These are phyloP conservation scores for Colletotrichum noveboracense DNA, from an alignment of 2,329 filamentous ascomycete genomes.

Conservation along the genomic window DNA sequence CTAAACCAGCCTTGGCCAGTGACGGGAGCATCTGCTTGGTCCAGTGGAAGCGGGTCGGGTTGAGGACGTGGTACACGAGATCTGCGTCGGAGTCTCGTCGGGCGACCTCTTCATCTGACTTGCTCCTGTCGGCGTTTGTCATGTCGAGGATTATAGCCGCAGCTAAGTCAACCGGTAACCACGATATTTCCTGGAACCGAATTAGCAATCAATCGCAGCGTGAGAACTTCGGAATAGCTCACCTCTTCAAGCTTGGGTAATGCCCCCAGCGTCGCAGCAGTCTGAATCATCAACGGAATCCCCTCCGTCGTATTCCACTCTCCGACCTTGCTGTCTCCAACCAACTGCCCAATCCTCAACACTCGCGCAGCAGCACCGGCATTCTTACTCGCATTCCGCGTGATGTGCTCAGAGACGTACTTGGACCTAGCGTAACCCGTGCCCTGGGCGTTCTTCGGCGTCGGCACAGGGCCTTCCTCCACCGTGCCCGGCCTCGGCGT, in stretches of 20 bases:
- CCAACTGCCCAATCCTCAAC: conserved; percentile 48
- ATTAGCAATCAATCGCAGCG: background rate
- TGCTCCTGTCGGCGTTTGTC: conserved; percentile 23
- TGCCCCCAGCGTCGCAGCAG: conserved; percentile 46
- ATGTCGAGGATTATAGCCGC: conserved; percentile 35
- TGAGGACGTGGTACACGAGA: conserved; percentile 56
- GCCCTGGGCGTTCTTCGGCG: conserved; percentile 40
- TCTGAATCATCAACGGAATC: conserved; percentile 52
- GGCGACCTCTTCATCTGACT: background rate
- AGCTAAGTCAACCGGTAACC: conserved; percentile 41
- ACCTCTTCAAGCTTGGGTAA: conserved; percentile 45
- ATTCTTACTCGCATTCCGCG: background rate
- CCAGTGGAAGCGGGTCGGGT: conserved; percentile 53
- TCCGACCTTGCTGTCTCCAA: conserved; percentile 41
- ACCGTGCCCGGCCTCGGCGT: background rate
- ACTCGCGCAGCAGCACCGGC: conserved; percentile 23
- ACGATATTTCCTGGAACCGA: conserved; percentile 17
- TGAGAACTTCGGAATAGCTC: conserved; percentile 29
- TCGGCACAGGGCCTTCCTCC: conserved; percentile 25
- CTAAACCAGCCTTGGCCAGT: conserved; percentile 45
- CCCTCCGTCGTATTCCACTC: conserved; percentile 55
- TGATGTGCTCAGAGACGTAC: conserved; percentile 52
- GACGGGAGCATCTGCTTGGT: conserved; percentile 56
- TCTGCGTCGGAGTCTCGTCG: conserved; percentile 22
- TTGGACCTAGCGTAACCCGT: conserved; percentile 57